phyloP scores from a whole-genome alignment of 345 rosid genomes.

The Populus nigra region DNA sequence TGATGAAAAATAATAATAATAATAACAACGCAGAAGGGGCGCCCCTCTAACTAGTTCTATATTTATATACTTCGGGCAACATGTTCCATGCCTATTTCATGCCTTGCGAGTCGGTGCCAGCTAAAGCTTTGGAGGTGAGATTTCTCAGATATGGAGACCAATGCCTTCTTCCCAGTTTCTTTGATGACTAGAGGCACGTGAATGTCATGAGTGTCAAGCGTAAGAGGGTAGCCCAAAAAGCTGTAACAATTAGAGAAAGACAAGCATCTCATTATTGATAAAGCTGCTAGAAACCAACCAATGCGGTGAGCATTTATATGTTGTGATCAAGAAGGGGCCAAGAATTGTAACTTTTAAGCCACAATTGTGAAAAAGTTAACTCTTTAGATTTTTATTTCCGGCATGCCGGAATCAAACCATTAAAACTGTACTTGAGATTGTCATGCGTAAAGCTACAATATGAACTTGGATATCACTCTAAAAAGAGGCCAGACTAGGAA shows the following conservation, averaged over 20 bases:
- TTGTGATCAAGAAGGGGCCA: neutral
- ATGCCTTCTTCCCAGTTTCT: slow-evolving; percentile 9
- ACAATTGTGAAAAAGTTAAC: no score
- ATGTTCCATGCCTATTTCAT: slow-evolving; percentile 30
- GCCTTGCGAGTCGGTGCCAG: slow-evolving; percentile 19
- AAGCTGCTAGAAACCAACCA: neutral
- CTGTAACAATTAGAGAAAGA: neutral
- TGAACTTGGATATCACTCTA: neutral
- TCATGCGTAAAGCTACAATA: neutral
- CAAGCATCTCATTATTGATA: neutral
- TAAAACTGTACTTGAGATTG: no score
- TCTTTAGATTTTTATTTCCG: no score
- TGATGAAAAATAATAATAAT: slow-evolving; percentile 15
- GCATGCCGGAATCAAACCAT: no score
- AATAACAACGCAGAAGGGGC: neutral
- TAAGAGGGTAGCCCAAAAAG: neutral
- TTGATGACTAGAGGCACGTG: slow-evolving; percentile 3
- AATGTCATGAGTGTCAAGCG: neutral
- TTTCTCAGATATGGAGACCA: neutral
- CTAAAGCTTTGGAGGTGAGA: neutral
- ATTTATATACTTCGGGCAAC: slow-evolving; percentile 19
- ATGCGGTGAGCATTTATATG: neutral
- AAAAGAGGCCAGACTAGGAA: neutral
- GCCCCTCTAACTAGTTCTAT: neutral
- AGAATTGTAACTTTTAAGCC: no score